Percentiles rank a stretch among this genome's conserved stretches.
Conservation (phyloP, 257 asterid genomes). For the Echium plantagineum region DNA sequence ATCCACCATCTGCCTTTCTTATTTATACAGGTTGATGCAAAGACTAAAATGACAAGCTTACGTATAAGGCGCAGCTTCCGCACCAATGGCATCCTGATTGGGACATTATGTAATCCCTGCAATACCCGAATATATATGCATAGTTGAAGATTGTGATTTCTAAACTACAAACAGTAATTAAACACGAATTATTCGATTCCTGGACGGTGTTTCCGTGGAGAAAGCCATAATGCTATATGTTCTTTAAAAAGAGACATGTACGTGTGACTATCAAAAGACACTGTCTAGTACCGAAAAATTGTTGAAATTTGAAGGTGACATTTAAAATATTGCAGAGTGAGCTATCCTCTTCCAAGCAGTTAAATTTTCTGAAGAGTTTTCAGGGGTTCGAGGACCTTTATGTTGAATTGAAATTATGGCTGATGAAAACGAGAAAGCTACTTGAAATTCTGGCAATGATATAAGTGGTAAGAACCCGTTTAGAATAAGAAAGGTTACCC, state of each 20-base stretch:
- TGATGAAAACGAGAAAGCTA: background rate
- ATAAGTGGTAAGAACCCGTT: background rate
- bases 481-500: background rate
- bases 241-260: background rate
- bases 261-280: background rate
- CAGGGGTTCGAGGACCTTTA: background rate
- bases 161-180: conserved; percentile 16
- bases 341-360: background rate
- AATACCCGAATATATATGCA: conserved; percentile 64
- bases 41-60: conserved; percentile 62
- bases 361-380: background rate
- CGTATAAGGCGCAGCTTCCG: conserved; percentile 54
- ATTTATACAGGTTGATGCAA: conserved; percentile 27
- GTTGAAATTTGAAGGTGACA: background rate
- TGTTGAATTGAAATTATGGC: background rate
- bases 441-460: background rate
- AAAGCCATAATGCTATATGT: background rate
- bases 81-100: conserved; percentile 58
- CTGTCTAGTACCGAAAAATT: background rate
- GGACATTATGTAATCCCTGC: conserved; percentile 56
- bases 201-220: background rate
- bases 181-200: background rate
- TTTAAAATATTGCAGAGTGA: no score
- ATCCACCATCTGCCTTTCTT: conserved; percentile 18
- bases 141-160: conserved; percentile 40